These are phyloP conservation scores for Nannizziopsis barbatae DNA, from an alignment of 2,329 filamentous ascomycete genomes.

Conservation along the genomic window DNA sequence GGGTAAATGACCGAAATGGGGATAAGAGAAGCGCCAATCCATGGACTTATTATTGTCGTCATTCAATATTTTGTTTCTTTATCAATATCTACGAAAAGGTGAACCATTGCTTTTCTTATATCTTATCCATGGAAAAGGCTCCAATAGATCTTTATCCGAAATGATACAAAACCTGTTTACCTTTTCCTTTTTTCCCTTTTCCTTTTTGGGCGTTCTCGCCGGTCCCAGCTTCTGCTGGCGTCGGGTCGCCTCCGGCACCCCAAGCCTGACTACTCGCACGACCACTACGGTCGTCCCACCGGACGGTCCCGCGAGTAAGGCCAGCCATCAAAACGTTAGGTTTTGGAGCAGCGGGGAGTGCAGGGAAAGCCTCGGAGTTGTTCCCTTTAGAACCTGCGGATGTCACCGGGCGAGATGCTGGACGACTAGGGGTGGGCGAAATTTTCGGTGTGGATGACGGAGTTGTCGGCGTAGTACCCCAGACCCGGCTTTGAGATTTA, in stretches of 20 bases:
- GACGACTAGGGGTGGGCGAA: constrained; percentile 18
- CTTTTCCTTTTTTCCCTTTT: constrained; percentile 29
- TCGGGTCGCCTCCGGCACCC: constrained; percentile 20
- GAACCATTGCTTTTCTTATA: background rate
- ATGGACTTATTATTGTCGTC: too few relatives aligned
- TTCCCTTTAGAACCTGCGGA: constrained; percentile 21
- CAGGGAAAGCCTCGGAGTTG: constrained; percentile 60
- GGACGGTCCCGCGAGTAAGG: constrained; percentile 36
- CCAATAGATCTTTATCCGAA: constrained; percentile 24
- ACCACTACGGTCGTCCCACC: constrained; percentile 34
- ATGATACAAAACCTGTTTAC: constrained; percentile 32
- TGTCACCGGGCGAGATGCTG: constrained; percentile 22
- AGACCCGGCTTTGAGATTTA: constrained; percentile 20
- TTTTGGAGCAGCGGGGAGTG: constrained; percentile 67
- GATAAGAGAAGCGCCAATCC: too few relatives aligned
- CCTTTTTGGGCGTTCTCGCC: constrained; percentile 22
- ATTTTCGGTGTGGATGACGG: constrained; percentile 19
- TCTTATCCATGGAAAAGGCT: background rate
- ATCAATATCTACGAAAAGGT: too few relatives aligned
- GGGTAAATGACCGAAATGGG: too few relatives aligned
- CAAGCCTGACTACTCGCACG: constrained; percentile 29
- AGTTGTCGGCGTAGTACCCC: constrained; percentile 20
- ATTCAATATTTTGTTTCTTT: too few relatives aligned
- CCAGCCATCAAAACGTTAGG: constrained; percentile 45
- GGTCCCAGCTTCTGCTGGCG: constrained; percentile 16